Evolutionary conservation across 169 alveolate species (phyloP).

Genomic region (Plasmodium knowlesi): DNA sequence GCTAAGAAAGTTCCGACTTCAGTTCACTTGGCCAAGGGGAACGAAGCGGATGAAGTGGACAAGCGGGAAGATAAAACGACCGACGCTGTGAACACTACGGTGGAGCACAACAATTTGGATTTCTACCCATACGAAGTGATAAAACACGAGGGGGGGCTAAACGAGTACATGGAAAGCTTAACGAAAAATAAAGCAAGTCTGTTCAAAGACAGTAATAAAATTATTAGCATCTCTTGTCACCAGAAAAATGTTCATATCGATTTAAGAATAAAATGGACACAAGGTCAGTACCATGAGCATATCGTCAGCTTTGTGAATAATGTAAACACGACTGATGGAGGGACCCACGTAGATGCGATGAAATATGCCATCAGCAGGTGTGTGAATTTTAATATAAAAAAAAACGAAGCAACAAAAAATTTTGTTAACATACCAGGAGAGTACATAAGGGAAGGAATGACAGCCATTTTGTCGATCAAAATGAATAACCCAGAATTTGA

Average conservation of each 20-base stretch:
- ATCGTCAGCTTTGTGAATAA: constrained; percentile 84
- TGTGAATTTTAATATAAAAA: constrained; percentile 20
- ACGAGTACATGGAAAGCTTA: constrained; percentile 50
- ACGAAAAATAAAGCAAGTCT: constrained; percentile 50
- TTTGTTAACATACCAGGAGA: constrained; percentile 84
- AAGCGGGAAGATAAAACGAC: not conserved
- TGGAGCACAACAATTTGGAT: constrained; percentile 9
- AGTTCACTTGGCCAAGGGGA: not conserved
- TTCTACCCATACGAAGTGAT: constrained; percentile 47
- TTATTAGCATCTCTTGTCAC: constrained; percentile 53
- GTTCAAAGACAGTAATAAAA: constrained; percentile 54
- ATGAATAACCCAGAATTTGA: constrained; percentile 87
- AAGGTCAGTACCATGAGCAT: constrained; percentile 77
- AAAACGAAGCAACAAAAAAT: constrained; percentile 44
- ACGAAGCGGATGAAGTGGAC: not conserved
- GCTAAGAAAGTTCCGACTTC: not conserved
- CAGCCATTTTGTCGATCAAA: constrained; percentile 85
- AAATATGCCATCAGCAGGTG: constrained; percentile 82
- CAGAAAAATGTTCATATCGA: constrained; percentile 62
- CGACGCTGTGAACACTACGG: not conserved
- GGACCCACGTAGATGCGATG: constrained; percentile 88
- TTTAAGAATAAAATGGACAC: constrained; percentile 78
- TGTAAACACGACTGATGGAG: constrained; percentile 86
- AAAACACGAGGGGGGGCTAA: constrained; percentile 69
- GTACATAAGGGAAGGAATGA: constrained; percentile 84